Evolutionary conservation across 495 filamentous ascomycete species (phyloP).

Genomic region (Penicillium herquei): DNA sequence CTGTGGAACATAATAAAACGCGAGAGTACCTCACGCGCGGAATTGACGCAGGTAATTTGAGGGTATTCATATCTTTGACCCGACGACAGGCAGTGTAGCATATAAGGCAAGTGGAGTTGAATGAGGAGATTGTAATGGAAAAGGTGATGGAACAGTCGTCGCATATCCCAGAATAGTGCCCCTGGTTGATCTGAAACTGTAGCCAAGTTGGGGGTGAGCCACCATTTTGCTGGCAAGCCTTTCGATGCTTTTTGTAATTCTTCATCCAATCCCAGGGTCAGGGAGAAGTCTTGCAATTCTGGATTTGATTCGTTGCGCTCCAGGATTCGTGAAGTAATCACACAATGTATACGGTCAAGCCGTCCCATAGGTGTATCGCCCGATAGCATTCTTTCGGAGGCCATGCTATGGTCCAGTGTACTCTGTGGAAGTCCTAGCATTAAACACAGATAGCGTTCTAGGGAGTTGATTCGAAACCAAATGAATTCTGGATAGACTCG

Average conservation of each 20-base stretch:
- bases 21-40: constrained; percentile 42
- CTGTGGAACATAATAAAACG: constrained; percentile 39
- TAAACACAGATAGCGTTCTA: constrained; percentile 47
- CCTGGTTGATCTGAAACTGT: constrained; percentile 2
- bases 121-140: constrained; percentile 39
- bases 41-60: constrained; percentile 39
- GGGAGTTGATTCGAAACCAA: constrained; percentile 26
- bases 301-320: constrained; percentile 38
- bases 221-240: constrained; percentile 35
- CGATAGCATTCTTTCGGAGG: constrained; percentile 1
- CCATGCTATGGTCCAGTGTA: constrained; percentile 33
- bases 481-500: constrained; percentile 20
- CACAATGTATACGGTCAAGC: constrained; percentile 21
- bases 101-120: constrained; percentile 30
- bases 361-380: constrained; percentile 17
- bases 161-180: constrained; percentile 20
- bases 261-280: constrained; percentile 40
- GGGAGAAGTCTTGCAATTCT: constrained; percentile 11
- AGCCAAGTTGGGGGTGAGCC: constrained; percentile 22
- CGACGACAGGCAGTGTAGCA: constrained; percentile 12
- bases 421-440: constrained; percentile 48
- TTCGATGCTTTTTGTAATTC: constrained; percentile 36
- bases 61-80: constrained; percentile 28
- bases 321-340: constrained; percentile 36
- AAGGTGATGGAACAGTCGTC: constrained; percentile 34